Evolutionary conservation across 371 early-diverging fungal genomes (phyloP).

Genomic region (Lichtheimia hyalospora): DNA sequence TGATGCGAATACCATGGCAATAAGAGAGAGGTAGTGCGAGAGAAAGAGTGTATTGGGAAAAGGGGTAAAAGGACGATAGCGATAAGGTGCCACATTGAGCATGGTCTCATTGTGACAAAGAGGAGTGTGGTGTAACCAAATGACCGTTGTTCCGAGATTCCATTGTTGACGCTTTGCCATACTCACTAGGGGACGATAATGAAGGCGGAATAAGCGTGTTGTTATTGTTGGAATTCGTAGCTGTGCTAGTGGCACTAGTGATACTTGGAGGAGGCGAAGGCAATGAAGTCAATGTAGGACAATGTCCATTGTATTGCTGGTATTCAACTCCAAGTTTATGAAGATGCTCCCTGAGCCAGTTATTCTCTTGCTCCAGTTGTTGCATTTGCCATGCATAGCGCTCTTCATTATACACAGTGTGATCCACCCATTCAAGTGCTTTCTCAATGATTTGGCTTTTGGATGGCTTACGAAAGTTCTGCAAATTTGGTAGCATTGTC

Average conservation of each 20-base stretch:
- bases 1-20: too few species aligned
- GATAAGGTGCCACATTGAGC: too few species aligned
- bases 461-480: constrained; percentile 61
- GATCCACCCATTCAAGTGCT: constrained; percentile 54
- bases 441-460: constrained; percentile 71
- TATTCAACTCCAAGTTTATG: background rate
- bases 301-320: constrained; percentile 3
- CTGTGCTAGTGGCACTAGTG: background rate
- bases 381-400: constrained; percentile 25
- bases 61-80: too few species aligned
- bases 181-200: too few species aligned
- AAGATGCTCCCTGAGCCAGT: constrained; percentile 11
- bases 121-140: too few species aligned
- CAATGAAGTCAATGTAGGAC: background rate
- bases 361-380: constrained; percentile 36
- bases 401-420: constrained; percentile 29
- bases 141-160: too few species aligned
- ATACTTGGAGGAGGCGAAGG: background rate
- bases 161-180: too few species aligned
- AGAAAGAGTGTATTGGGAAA: too few species aligned
- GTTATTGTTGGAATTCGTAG: too few species aligned
- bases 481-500: constrained; percentile 60
- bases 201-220: too few species aligned
- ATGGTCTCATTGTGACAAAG: too few species aligned
- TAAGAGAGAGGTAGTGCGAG: too few species aligned